Evolutionary conservation across 306 rosid genomes (phyloP).

Genomic region (Purshia tridentata): DNA sequence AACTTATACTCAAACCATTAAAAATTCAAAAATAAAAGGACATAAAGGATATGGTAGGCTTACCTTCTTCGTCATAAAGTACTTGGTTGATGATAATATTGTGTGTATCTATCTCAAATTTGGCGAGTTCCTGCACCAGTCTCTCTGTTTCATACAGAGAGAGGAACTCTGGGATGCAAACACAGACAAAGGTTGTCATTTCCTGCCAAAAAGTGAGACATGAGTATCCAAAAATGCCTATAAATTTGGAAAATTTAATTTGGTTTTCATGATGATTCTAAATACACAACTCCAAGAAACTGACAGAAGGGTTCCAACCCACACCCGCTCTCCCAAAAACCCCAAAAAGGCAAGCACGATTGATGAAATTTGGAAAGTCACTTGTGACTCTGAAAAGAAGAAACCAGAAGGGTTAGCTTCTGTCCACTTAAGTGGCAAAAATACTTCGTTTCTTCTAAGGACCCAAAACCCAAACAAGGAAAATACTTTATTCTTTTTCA

Average conservation of each 20-base stretch:
- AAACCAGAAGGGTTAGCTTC: neutral
- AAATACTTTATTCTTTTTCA: neutral
- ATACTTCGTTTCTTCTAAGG: neutral
- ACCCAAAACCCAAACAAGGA: neutral
- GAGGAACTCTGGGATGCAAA: constrained; percentile 98
- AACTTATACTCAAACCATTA: neutral
- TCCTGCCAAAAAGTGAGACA: constrained; percentile 59
- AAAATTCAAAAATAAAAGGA: neutral
- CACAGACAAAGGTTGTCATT: constrained; percentile 93
- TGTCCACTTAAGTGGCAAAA: neutral
- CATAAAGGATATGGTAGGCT: constrained; percentile 7
- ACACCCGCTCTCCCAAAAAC: too few species aligned
- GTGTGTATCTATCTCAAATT: constrained; percentile 97
- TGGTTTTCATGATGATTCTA: neutral
- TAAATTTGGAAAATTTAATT: neutral
- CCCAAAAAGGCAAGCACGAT: too few species aligned
- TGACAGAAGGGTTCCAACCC: neutral
- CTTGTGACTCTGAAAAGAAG: neutral
- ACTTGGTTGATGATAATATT: constrained; percentile 97
- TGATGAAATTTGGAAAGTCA: neutral
- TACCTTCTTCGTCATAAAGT: constrained; percentile 82
- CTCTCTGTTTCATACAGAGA: constrained; percentile 98
- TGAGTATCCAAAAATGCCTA: constrained; percentile 11
- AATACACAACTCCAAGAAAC: neutral
- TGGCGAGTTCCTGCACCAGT: constrained; percentile 91